A percentile compares a stretch with the other conserved stretches of the same genome.
phyloP scores from a whole-genome alignment of 306 rosid species.

The Trifolium pratense region DNA sequence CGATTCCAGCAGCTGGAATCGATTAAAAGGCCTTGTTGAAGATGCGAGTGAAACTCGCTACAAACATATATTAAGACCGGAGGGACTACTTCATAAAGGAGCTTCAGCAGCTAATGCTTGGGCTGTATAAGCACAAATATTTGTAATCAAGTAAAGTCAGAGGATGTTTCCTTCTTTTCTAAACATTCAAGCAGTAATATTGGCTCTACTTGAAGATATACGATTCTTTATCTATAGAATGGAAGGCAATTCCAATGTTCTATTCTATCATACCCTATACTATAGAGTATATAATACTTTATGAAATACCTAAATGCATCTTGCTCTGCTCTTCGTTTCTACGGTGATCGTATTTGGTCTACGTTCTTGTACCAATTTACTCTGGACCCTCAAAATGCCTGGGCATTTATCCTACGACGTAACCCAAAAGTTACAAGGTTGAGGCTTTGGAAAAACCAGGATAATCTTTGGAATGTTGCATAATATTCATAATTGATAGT shows the following conservation, averaged over 20 bases:
- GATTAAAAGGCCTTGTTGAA: no score
- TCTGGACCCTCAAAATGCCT: background rate
- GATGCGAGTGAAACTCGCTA: no score
- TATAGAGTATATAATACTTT: conserved; percentile 4
- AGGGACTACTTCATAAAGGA: background rate
- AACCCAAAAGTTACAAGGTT: background rate
- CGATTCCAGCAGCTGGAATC: no score
- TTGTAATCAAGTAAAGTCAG: background rate
- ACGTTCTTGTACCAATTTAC: background rate
- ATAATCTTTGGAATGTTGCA: conserved; percentile 11
- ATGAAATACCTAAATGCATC: conserved; percentile 4
- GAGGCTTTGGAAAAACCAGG: conserved; percentile 9
- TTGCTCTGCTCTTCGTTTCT: background rate
- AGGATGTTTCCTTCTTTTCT: background rate
- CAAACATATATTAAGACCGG: no score
- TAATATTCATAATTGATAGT: background rate
- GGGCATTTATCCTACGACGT: background rate
- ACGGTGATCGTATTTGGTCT: conserved; percentile 8
- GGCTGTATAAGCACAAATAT: background rate
- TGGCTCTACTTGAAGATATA: conserved; percentile 3
- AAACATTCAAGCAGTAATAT: conserved; percentile 12
- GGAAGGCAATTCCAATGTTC: conserved; percentile 12
- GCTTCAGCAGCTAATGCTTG: conserved; percentile 1
- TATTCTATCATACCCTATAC: conserved; percentile 3
- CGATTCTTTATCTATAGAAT: conserved; percentile 8